Base-by-base conservation (phyloP, 2,329 filamentous ascomycete genomes). In the Verticillium nonalfalfae region DNA sequence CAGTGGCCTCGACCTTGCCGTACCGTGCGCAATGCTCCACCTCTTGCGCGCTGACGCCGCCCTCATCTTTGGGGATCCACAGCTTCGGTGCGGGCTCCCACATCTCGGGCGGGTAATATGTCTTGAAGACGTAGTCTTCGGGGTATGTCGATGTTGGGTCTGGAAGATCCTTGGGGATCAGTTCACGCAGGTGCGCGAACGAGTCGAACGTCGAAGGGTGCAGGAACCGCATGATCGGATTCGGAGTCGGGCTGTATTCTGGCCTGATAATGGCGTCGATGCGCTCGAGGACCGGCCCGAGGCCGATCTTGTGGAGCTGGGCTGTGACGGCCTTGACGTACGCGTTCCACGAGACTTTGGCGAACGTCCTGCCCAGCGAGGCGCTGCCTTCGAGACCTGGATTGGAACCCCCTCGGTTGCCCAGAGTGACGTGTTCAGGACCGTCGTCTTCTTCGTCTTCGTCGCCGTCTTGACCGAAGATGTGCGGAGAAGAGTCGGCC, bases 191-290 rank as follows among this genome's bases (percentile, higher is more conserved):
- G 68, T 57, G 75, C 72, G 60, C 59, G 70, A 95, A 96, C 74
- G 91, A 86, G 65, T 85, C 81, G 72, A 93, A 90, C 58, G 86
- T 80, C 75, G 93, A 90, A 0, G 93, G 93, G 66, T 90, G 89
- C 60, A 96, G 76, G 79, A 90, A 96, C 65, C 85, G 86, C 54
- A 80, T 73, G 58, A 92, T 66, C 57, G 89, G 73, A 62, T 83
- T 83, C 14, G 77, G 77, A 1, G 69, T 64, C 1, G 67, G 59
- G 40, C 72, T 67, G 31, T 66, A 67, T 1, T 67, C 63, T 4
- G 73, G 68, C 6, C 68, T 64, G 1, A 70, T 61, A 54, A 71
- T 71, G 26, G 72, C 64, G 14, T 69, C 64, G 57, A 73, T 57
- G 57, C 68, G 70, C 7, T 63, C 63, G 10, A 74, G 60, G 3